A percentile compares a stretch with the other conserved stretches of the same genome.
phyloP scores from a whole-genome alignment of 305 asterid species.

The Fraxinus angustifolia region DNA sequence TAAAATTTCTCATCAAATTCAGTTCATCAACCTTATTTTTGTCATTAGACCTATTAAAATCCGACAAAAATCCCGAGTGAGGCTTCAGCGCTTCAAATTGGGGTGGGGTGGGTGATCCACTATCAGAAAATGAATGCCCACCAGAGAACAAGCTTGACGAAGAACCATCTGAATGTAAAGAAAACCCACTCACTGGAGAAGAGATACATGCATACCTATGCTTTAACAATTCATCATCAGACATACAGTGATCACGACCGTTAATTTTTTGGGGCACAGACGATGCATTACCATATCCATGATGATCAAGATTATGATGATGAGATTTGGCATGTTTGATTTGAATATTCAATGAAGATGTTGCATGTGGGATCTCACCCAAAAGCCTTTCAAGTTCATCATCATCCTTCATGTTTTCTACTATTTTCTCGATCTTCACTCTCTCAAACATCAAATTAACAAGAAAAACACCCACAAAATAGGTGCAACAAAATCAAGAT shows the following conservation, averaged over 20 bases:
- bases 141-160: slow-evolving; percentile 59
- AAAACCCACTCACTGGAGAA: slow-evolving; percentile 64
- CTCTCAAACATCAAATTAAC: slow-evolving; percentile 11
- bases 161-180: slow-evolving; percentile 56
- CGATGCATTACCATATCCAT: slow-evolving; percentile 34
- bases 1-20: slow-evolving; percentile 38
- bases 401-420: slow-evolving; percentile 40
- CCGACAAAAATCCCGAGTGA: slow-evolving; percentile 31
- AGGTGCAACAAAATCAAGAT: background rate
- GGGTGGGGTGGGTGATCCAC: slow-evolving; percentile 57
- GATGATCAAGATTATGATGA: slow-evolving; percentile 7
- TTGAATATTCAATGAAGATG: slow-evolving; percentile 40
- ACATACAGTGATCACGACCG: slow-evolving; percentile 27
- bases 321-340: slow-evolving; percentile 6
- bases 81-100: slow-evolving; percentile 12
- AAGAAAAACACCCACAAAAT: background rate
- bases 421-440: slow-evolving; percentile 4
- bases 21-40: slow-evolving; percentile 35
- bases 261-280: slow-evolving; percentile 28
- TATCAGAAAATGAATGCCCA: slow-evolving; percentile 45
- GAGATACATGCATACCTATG: slow-evolving; percentile 38
- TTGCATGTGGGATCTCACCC: slow-evolving; percentile 79
- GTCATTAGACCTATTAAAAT: slow-evolving; percentile 27
- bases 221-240: slow-evolving; percentile 34
- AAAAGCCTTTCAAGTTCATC: slow-evolving; percentile 68